Evolutionary conservation across 2,329 filamentous ascomycete genomes (phyloP).

Genomic region (Aspergillus sp.): DNA sequence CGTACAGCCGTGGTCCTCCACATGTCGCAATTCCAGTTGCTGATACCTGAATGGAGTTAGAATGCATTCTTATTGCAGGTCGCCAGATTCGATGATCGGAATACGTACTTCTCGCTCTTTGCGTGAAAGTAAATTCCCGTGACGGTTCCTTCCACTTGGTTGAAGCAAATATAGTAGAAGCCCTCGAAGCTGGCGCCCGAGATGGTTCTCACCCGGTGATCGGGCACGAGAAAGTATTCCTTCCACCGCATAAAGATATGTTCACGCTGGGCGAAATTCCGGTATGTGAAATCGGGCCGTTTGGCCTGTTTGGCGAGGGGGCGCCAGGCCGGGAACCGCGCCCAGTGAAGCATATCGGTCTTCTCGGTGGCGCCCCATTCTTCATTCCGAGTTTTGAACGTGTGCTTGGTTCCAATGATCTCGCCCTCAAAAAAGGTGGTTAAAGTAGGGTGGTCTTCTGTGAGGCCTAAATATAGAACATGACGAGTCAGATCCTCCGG

Average conservation of each 20-base stretch:
- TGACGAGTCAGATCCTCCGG: slow-evolving; percentile 2
- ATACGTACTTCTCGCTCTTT: slow-evolving; percentile 89
- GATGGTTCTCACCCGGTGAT: slow-evolving; percentile 87
- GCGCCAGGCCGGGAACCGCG: slow-evolving; percentile 80
- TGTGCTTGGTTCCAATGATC: slow-evolving; percentile 92
- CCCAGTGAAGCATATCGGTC: slow-evolving; percentile 91
- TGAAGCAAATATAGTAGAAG: slow-evolving; percentile 99
- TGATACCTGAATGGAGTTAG: slow-evolving; percentile 65
- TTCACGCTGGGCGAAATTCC: slow-evolving; percentile 73
- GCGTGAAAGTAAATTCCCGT: slow-evolving; percentile 97
- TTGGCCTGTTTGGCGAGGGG: slow-evolving; percentile 67
- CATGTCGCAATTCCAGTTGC: slow-evolving; percentile 85
- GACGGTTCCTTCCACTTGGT: slow-evolving; percentile 80
- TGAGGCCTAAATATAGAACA: slow-evolving; percentile 62
- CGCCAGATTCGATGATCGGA: neutral
- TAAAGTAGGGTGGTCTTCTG: slow-evolving; percentile 92
- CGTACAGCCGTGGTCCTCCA: slow-evolving; percentile 79
- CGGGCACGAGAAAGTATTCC: slow-evolving; percentile 93
- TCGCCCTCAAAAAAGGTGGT: slow-evolving; percentile 98
- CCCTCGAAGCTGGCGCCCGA: slow-evolving; percentile 95
- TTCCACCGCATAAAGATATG: slow-evolving; percentile 99
- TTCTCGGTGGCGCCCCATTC: slow-evolving; percentile 91
- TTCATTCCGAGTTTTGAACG: slow-evolving; percentile 85
- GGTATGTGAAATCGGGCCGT: slow-evolving; percentile 57
- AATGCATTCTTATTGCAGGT: slow-evolving; percentile 12